Percentiles rank a stretch among this genome's conserved stretches.
Evolutionary conservation across 2,329 filamentous ascomycete genomes (phyloP).

Genomic region (Penicillium sp.): DNA sequence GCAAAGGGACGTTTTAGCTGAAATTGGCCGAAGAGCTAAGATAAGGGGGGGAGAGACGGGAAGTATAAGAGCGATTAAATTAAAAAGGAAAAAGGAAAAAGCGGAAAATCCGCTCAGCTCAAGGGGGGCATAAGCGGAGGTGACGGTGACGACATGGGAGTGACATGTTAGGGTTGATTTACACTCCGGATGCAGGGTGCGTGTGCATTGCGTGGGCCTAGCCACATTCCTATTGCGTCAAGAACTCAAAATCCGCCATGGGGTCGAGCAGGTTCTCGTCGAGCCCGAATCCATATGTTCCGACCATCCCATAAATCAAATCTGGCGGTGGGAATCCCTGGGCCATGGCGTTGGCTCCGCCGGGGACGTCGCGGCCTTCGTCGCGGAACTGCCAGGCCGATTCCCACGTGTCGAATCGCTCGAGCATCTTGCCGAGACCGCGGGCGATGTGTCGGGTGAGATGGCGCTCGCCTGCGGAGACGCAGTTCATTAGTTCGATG

Average conservation of each 20-base stretch:
- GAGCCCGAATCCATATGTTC: conserved; percentile 45
- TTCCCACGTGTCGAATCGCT: conserved; percentile 45
- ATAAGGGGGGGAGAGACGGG: conserved; percentile 14
- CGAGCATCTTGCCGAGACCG: conserved; percentile 45
- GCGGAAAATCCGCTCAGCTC: not conserved
- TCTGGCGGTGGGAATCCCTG: conserved; percentile 45
- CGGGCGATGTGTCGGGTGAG: conserved; percentile 45
- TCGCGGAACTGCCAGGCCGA: conserved; percentile 31
- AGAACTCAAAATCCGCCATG: conserved; percentile 44
- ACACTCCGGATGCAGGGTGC: conserved; percentile 17
- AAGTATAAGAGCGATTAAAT: conserved; percentile 16
- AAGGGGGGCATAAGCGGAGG: conserved; percentile 15
- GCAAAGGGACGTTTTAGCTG: conserved; percentile 23
- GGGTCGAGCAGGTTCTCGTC: conserved; percentile 46
- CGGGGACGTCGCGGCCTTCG: conserved; percentile 36
- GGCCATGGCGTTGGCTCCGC: conserved; percentile 44
- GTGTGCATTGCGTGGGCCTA: not conserved
- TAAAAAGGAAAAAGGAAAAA: conserved; percentile 33
- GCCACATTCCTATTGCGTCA: conserved; percentile 30
- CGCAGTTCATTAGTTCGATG: conserved; percentile 43
- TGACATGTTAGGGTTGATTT: conserved; percentile 13
- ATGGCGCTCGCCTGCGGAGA: conserved; percentile 45
- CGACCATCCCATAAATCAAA: conserved; percentile 47
- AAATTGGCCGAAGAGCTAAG: conserved; percentile 13
- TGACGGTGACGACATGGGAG: conserved; percentile 27